Conservation (phyloP, 352 stramenopile species). For the Phytophthora macrochlamydospora region DNA sequence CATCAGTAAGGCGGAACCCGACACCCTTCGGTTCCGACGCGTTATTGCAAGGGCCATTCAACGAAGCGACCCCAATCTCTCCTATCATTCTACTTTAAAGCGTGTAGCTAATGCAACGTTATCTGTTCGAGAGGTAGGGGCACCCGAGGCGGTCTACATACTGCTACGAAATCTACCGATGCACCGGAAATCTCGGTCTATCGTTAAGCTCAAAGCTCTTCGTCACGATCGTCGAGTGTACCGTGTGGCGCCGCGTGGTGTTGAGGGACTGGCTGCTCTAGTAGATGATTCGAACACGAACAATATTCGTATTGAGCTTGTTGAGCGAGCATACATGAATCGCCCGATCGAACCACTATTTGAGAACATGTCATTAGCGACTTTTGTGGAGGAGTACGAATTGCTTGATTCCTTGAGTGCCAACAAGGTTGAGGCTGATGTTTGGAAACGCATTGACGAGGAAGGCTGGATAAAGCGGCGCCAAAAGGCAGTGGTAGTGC, state of each 20-base stretch:
- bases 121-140: background rate
- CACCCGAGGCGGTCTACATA: background rate
- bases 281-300: background rate
- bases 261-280: slow-evolving; percentile 1
- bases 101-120: background rate
- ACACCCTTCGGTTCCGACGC: background rate
- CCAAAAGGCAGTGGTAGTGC: background rate
- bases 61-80: background rate
- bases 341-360: background rate
- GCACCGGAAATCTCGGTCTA: slow-evolving; percentile 10
- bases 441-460: background rate
- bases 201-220: slow-evolving; percentile 6
- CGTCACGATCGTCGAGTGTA: slow-evolving; percentile 8
- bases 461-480: slow-evolving; percentile 1
- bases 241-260: slow-evolving; percentile 1
- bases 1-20: slow-evolving; percentile 17
- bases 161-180: slow-evolving; percentile 1
- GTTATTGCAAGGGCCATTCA: slow-evolving; percentile 13
- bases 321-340: slow-evolving; percentile 9
- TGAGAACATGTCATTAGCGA: slow-evolving; percentile 7
- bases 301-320: slow-evolving; percentile 3
- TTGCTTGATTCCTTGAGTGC: background rate
- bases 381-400: slow-evolving; percentile 10
- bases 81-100: background rate
- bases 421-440: background rate